phyloP scores from a whole-genome alignment of 2,329 filamentous ascomycete genomes.

The Fusarium hainanense region DNA sequence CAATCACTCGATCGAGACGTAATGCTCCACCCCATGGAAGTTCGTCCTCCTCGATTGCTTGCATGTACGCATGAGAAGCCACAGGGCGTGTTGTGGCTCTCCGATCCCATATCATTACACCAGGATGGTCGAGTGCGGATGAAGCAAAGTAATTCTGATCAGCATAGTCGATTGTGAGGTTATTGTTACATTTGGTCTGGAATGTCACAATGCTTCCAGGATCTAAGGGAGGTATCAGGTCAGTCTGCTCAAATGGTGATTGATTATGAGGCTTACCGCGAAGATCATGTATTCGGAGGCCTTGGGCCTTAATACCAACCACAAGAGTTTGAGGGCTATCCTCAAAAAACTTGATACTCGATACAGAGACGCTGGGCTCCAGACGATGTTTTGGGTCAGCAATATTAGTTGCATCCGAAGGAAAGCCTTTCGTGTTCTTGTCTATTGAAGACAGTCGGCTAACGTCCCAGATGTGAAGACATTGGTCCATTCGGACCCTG shows the following conservation, averaged over 20 bases:
- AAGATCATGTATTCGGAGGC: constrained; percentile 81
- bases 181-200: constrained; percentile 75
- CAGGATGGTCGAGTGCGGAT: constrained; percentile 78
- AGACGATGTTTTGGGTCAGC: constrained; percentile 68
- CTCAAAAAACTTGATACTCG: constrained; percentile 84
- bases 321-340: constrained; percentile 80
- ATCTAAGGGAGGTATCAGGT: constrained; percentile 47
- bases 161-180: constrained; percentile 80
- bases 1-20: constrained; percentile 67
- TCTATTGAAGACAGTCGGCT: constrained; percentile 67
- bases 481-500: constrained; percentile 82
- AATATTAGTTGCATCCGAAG: constrained; percentile 60
- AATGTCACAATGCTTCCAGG: constrained; percentile 67
- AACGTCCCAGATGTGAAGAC: constrained; percentile 85
- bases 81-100: constrained; percentile 67
- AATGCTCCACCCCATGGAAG: constrained; percentile 72
- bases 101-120: constrained; percentile 82
- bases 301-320: constrained; percentile 79
- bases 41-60: constrained; percentile 69
- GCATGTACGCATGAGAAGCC: constrained; percentile 65
- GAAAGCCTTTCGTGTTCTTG: constrained; percentile 61
- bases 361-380: constrained; percentile 78
- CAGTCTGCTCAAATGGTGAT: neutral
- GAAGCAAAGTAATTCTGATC: constrained; percentile 89
- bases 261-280: constrained; percentile 64